Evolutionary conservation across 2,329 filamentous ascomycete genomes (phyloP).

Genomic region (Trichoderma gracile): DNA sequence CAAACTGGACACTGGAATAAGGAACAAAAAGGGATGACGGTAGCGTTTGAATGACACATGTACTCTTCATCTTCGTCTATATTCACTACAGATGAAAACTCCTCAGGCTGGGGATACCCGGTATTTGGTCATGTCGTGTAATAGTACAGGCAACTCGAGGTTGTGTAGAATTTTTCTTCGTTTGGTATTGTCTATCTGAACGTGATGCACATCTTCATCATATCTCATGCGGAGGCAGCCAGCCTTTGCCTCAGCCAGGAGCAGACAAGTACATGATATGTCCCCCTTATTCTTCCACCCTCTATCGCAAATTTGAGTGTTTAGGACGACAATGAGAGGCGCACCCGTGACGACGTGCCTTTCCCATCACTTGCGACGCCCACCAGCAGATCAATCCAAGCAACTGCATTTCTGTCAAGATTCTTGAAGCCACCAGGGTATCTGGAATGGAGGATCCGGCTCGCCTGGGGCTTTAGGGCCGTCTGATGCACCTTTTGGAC

Average conservation of each 20-base stretch:
- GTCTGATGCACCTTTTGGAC: too few species aligned
- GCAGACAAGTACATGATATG: too few species aligned
- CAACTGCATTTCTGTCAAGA: neutral
- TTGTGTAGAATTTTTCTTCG: too few species aligned
- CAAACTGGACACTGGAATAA: neutral
- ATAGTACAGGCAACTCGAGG: neutral
- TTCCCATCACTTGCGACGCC: neutral
- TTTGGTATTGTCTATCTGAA: too few species aligned
- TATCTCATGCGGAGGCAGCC: neutral
- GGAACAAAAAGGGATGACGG: constrained; percentile 1
- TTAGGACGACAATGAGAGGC: neutral
- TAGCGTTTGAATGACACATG: constrained; percentile 3
- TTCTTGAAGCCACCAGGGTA: neutral
- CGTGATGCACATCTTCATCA: too few species aligned
- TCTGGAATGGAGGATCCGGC: neutral
- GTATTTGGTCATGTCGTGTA: neutral
- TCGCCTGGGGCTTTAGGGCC: neutral
- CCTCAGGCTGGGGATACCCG: too few species aligned
- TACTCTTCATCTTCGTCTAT: neutral
- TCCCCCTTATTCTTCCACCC: neutral
- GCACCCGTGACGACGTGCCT: neutral
- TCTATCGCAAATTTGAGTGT: neutral
- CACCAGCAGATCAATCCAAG: neutral
- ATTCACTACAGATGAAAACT: too few species aligned
- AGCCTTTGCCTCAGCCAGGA: neutral